phyloP scores from a whole-genome alignment of 1,284 basidiomycete species.

The Ceratobasidium papillatum region DNA sequence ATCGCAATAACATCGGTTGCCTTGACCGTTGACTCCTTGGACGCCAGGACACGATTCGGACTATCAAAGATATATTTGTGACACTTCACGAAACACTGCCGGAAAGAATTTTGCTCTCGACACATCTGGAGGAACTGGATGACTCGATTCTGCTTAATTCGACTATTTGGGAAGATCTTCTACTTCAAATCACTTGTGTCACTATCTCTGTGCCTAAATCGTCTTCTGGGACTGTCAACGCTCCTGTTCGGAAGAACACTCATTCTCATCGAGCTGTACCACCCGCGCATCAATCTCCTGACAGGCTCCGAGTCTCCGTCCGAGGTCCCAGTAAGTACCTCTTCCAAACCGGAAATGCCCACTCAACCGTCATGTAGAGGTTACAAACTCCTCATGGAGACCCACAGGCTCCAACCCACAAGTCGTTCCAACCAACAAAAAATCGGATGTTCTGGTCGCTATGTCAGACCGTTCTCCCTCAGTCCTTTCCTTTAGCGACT shows the following conservation, averaged over 20 bases:
- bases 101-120: background rate
- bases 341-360: too few relatives aligned
- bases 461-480: too few relatives aligned
- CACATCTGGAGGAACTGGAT: background rate
- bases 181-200: background rate
- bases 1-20: background rate
- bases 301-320: too few relatives aligned
- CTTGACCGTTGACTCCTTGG: background rate
- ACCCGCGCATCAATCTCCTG: too few relatives aligned
- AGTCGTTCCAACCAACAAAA: too few relatives aligned
- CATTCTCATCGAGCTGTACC: too few relatives aligned
- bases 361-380: too few relatives aligned
- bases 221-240: background rate
- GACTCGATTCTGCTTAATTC: background rate
- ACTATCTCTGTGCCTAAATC: background rate
- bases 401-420: too few relatives aligned
- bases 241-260: background rate
- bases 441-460: too few relatives aligned
- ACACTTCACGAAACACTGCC: background rate
- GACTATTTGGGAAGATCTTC: background rate
- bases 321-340: too few relatives aligned
- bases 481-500: too few relatives aligned
- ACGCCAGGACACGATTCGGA: background rate
- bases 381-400: too few relatives aligned
- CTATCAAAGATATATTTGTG: background rate